These are phyloP conservation scores for Aristolochia fimbriata DNA, from an alignment of 164 flowering plant species.

Conservation along the genomic window DNA sequence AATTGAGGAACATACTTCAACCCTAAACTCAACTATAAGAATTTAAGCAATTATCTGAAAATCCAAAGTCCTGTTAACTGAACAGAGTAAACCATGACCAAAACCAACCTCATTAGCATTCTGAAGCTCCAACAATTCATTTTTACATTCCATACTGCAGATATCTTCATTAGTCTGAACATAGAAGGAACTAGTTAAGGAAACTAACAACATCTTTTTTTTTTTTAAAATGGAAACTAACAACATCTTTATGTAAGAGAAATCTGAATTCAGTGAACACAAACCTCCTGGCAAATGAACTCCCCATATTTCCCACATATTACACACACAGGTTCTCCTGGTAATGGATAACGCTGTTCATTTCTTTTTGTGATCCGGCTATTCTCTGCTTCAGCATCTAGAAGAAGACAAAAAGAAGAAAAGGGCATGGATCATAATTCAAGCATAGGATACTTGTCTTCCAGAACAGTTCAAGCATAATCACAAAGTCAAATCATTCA, in stretches of 20 bases:
- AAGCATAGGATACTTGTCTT: too few species aligned
- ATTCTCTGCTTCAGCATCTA: conserved; percentile 4
- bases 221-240: too few species aligned
- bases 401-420: neutral
- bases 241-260: neutral
- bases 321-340: conserved; percentile 82
- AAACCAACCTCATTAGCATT: conserved; percentile 24
- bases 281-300: conserved; percentile 73
- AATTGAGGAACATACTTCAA: neutral
- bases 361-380: conserved; percentile 39
- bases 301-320: conserved; percentile 89
- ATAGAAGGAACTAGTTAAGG: conserved; percentile 6
- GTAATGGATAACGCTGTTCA: conserved; percentile 70
- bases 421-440: too few species aligned
- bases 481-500: too few species aligned
- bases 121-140: conserved; percentile 31
- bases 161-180: conserved; percentile 79
- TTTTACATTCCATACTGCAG: conserved; percentile 88
- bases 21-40: neutral
- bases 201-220: neutral
- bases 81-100: neutral
- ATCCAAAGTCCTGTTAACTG: neutral
- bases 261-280: conserved; percentile 3
- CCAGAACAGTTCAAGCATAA: too few species aligned
- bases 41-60: neutral